Base-by-base conservation (phyloP, 306 rosid genomes). In the Pyrus betulifolia region DNA sequence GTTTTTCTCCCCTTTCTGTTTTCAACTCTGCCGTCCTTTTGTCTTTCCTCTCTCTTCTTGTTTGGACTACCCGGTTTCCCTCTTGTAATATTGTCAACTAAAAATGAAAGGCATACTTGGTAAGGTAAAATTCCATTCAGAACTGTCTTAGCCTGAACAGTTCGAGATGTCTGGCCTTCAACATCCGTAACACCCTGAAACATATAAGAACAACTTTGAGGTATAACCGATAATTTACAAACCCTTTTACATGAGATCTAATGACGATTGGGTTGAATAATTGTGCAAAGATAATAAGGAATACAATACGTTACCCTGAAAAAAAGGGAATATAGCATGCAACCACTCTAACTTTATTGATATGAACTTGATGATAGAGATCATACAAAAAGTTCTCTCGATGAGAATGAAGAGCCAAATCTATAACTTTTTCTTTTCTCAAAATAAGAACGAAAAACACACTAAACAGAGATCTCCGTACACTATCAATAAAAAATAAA, bases 131-230 rank as follows among this genome's bases (percentile, higher is more conserved):
- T 23, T 52, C 44, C 77, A 13, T 25, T 76, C 35, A 27, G 5
- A 63, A 52, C 18, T 14, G n/a, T 19, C 74, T 19, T 76, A 68
- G 71, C 40, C 57, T 11, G 69, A 80, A 23, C 63, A 33, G 54
- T 52, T 63, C 3, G 60, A 69, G 76, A 54, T 59, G 51, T 80
- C 55, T 62, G 67, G 38, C 76, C 72, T 72, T 77, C 82, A 82
- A 38, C 78, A 67, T 77, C 85, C 6, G n/a, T 58, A 33, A 18
- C 14, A 65, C 71, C 59, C 78, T 30, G 71, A 66, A 46, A 45
- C 77, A 66, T 55, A 67, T 66, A 33, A 58, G 38, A 57, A 42
- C 75, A 35, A 51, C 45, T 19, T 46, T n/a, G 44, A 68, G 42
- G 63, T 70, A 45, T 15, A 55, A 9, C 35, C 1, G 22, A 57